phyloP scores from a whole-genome alignment of 352 stramenopile genomes.

The Globisporangium irregulare region DNA sequence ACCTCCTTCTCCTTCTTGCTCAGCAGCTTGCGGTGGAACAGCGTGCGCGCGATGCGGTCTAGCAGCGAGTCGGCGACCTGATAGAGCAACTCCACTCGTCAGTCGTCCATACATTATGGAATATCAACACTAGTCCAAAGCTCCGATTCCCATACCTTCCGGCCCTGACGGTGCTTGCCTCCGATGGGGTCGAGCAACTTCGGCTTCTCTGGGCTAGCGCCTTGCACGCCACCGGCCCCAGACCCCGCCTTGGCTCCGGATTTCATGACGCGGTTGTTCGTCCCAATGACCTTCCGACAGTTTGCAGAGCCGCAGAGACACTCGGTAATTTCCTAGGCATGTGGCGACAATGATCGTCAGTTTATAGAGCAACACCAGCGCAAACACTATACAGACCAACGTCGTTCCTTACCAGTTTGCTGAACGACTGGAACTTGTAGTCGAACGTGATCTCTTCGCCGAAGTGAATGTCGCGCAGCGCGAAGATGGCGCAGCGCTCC shows the following conservation, averaged over 20 bases:
- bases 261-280: constrained; percentile 59
- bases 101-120: not conserved
- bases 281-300: constrained; percentile 70
- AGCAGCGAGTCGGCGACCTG: constrained; percentile 60
- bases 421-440: constrained; percentile 91
- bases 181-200: constrained; percentile 50
- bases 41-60: constrained; percentile 44
- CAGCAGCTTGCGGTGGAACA: constrained; percentile 45
- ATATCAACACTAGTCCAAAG: not conserved
- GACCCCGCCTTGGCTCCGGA: constrained; percentile 15
- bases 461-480: constrained; percentile 79
- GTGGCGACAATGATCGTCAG: not conserved
- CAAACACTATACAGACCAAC: not conserved
- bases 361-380: not conserved
- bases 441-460: constrained; percentile 95
- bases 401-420: constrained; percentile 25
- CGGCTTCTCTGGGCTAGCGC: constrained; percentile 3
- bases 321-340: constrained; percentile 60
- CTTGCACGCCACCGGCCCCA: not conserved
- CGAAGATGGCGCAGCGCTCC: constrained; percentile 96
- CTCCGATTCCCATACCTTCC: constrained; percentile 28
- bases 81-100: not conserved
- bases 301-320: constrained; percentile 60
- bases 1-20: constrained; percentile 43
- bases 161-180: constrained; percentile 32